Evolutionary conservation across 306 rosid species (phyloP).

Genomic region (Betula pendula): DNA sequence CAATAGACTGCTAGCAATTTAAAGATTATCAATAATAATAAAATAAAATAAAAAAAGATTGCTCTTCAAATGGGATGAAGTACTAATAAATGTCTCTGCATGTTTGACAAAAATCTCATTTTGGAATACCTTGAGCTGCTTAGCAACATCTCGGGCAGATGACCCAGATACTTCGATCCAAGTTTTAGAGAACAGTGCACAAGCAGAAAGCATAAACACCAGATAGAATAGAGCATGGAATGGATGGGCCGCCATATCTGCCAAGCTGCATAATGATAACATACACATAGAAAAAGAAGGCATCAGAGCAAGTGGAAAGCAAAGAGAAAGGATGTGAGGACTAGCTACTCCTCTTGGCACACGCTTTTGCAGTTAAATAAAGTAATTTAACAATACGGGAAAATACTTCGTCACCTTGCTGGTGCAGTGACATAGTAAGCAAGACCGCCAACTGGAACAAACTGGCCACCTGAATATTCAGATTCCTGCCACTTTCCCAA

Average conservation of each 20-base stretch:
- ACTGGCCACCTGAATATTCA: conserved; percentile 33
- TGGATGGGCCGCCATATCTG: conserved; percentile 41
- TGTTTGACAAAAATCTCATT: neutral
- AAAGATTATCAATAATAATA: no score
- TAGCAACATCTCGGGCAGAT: conserved; percentile 36
- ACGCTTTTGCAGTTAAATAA: neutral
- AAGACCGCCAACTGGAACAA: conserved; percentile 28
- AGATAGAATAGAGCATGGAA: conserved; percentile 38
- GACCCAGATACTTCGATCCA: conserved; percentile 43
- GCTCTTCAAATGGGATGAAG: neutral
- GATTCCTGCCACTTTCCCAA: conserved; percentile 31
- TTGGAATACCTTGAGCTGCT: conserved; percentile 33
- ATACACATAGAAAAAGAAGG: neutral
- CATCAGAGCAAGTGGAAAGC: neutral
- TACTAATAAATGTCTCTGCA: neutral
- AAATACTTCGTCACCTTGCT: conserved; percentile 23
- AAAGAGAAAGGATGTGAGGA: no score
- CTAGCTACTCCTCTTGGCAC: neutral
- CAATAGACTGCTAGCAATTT: neutral
- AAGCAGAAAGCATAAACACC: conserved; percentile 37
- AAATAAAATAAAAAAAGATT: neutral
- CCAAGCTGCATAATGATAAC: conserved; percentile 19
- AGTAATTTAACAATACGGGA: neutral
- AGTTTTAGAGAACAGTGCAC: conserved; percentile 40
- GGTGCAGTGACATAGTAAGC: conserved; percentile 34